phyloP scores from a whole-genome alignment of 495 filamentous ascomycete genomes.

The Glonium stellatum region DNA sequence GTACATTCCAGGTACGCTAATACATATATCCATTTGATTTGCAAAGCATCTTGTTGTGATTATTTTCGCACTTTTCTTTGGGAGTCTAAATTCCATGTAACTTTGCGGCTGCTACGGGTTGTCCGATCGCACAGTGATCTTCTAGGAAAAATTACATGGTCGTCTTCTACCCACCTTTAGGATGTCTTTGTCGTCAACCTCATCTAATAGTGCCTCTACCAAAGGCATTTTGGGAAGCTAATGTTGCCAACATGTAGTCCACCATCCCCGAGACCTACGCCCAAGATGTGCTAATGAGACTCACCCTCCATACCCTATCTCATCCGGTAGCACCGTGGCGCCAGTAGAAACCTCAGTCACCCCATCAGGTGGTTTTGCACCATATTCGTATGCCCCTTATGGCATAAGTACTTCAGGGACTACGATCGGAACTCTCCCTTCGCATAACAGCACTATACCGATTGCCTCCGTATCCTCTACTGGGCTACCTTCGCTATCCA shows the following conservation, averaged over 20 bases:
- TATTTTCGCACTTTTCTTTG: not conserved
- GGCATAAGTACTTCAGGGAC: not conserved
- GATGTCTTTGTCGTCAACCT: not conserved
- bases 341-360: not conserved
- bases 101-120: too few species aligned
- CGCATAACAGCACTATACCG: not conserved
- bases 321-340: too few species aligned
- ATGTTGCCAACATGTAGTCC: not conserved
- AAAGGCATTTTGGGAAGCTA: not conserved
- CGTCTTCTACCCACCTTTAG: not conserved
- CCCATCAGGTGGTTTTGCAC: not conserved
- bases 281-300: slow-evolving; percentile 1
- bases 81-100: not conserved
- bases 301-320: not conserved
- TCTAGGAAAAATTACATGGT: too few species aligned
- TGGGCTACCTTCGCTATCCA: not conserved
- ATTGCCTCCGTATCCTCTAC: not conserved
- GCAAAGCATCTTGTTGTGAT: not conserved
- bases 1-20: not conserved
- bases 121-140: too few species aligned
- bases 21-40: too few species aligned
- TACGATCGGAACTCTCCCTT: not conserved
- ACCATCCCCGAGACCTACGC: not conserved
- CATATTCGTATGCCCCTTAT: not conserved
- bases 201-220: too few species aligned